Percentiles rank a stretch among this genome's conserved stretches.
Conservation (phyloP, 1,139 yeast genomes). For the Wickerhamiella infanticola region DNA sequence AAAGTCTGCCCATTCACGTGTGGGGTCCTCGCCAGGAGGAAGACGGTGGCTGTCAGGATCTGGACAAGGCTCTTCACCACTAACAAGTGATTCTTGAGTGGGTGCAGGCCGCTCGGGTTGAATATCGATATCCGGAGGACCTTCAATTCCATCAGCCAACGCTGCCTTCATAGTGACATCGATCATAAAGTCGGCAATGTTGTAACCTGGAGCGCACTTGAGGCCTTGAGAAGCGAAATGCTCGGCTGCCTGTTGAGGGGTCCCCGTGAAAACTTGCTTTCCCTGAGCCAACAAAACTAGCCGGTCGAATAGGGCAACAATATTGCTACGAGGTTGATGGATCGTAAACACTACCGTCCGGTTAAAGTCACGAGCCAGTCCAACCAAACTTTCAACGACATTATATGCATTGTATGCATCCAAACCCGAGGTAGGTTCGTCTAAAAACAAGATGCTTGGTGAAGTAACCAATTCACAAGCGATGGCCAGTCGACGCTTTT, state of each 20-base stretch:
- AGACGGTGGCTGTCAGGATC: constrained; percentile 12
- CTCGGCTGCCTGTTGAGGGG: constrained; percentile 37
- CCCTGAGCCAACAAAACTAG: constrained; percentile 73
- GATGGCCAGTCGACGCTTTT: constrained; percentile 38
- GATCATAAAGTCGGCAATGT: constrained; percentile 82
- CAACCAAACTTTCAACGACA: constrained; percentile 71
- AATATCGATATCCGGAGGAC: background rate
- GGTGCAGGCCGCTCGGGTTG: background rate
- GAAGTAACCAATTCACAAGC: constrained; percentile 35
- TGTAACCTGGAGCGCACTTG: constrained; percentile 75
- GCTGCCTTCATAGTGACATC: constrained; percentile 67
- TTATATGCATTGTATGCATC: constrained; percentile 89
- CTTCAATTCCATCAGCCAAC: constrained; percentile 7
- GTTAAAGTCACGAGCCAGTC: constrained; percentile 62
- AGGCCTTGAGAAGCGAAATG: constrained; percentile 67
- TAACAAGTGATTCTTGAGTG: background rate
- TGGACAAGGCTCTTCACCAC: constrained; percentile 6
- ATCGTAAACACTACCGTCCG: constrained; percentile 86
- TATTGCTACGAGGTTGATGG: constrained; percentile 96
- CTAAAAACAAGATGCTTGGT: constrained; percentile 37
- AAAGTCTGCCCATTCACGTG: constrained; percentile 78
- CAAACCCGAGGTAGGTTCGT: constrained; percentile 62
- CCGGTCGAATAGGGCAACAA: constrained; percentile 79
- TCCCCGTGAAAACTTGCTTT: constrained; percentile 70
- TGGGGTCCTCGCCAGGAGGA: constrained; percentile 28